Evolutionary conservation across 1,284 basidiomycete genomes (phyloP).

Genomic region (Leccinum solheimii): DNA sequence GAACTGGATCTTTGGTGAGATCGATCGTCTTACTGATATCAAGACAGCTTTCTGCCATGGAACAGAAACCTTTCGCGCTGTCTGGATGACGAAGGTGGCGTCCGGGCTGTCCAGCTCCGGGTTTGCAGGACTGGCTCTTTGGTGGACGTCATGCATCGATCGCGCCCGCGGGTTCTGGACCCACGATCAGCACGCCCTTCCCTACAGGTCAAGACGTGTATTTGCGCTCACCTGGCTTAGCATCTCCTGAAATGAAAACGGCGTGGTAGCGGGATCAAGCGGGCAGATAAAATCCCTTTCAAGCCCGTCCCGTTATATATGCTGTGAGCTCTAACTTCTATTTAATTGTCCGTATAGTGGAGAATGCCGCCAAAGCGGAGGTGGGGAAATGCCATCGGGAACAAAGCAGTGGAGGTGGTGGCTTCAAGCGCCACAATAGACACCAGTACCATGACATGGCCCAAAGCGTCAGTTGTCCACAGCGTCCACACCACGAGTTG

Average conservation of each 20-base stretch:
- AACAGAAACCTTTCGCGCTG: conserved; percentile 23
- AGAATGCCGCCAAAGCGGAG: conserved; percentile 22
- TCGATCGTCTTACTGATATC: conserved; percentile 21
- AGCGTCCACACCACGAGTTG: conserved; percentile 27
- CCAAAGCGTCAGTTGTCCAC: conserved; percentile 21
- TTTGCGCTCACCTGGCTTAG: conserved; percentile 19
- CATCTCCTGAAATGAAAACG: conserved; percentile 30
- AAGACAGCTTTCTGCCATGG: conserved; percentile 23
- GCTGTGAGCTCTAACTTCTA: conserved; percentile 6
- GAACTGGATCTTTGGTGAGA: not conserved
- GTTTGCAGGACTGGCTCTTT: conserved; percentile 1
- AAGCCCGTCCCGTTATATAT: conserved; percentile 17
- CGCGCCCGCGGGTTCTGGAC: conserved; percentile 19
- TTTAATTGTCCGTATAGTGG: conserved; percentile 10
- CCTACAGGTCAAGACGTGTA: conserved; percentile 19
- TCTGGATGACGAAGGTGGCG: conserved; percentile 26
- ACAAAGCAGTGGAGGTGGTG: conserved; percentile 21
- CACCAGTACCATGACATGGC: conserved; percentile 17
- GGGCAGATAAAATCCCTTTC: conserved; percentile 12
- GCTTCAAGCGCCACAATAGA: conserved; percentile 16
- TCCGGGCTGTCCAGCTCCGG: conserved; percentile 12
- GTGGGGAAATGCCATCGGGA: conserved; percentile 6
- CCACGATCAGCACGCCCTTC: conserved; percentile 27
- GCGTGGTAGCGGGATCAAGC: conserved; percentile 18
- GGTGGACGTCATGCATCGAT: conserved; percentile 16